Evolutionary conservation across 2,329 filamentous ascomycete species (phyloP).

Genomic region (Colletotrichum gigasporum): DNA sequence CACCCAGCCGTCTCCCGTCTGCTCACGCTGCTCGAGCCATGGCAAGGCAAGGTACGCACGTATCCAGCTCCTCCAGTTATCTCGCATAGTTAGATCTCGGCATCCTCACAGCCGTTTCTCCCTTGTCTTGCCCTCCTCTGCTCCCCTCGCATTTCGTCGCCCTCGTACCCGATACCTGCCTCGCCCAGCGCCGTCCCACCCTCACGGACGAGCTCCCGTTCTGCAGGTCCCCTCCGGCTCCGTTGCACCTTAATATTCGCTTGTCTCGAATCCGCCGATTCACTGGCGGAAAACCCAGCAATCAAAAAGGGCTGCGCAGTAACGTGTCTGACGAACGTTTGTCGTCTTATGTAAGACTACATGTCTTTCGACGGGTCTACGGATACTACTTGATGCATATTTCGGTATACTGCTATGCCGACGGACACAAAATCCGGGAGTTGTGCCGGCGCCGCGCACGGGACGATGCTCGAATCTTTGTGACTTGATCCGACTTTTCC

Average conservation of each 20-base stretch:
- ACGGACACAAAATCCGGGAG: neutral
- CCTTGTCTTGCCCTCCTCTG: neutral
- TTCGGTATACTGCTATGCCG: neutral
- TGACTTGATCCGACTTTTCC: neutral
- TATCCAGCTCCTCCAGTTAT: neutral
- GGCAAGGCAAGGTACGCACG: slow-evolving; percentile 12
- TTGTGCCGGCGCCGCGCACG: neutral
- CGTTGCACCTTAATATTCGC: slow-evolving; percentile 6
- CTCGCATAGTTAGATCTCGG: slow-evolving; percentile 14
- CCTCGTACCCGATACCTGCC: neutral
- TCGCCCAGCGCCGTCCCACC: neutral
- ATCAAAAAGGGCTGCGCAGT: neutral
- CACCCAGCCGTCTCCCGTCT: slow-evolving; percentile 1
- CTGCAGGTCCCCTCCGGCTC: slow-evolving; percentile 11
- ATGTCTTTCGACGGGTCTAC: neutral
- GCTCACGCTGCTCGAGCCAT: too few species aligned
- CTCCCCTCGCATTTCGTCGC: neutral
- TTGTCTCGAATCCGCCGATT: slow-evolving; percentile 14
- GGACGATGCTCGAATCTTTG: neutral
- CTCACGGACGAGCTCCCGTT: slow-evolving; percentile 3
- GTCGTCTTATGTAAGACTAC: slow-evolving; percentile 2
- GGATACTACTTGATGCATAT: neutral
- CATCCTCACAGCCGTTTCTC: slow-evolving; percentile 2
- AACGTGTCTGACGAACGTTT: neutral
- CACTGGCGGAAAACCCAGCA: neutral